Conservation (phyloP, 805 yeast genomes). For the Candida pini region DNA sequence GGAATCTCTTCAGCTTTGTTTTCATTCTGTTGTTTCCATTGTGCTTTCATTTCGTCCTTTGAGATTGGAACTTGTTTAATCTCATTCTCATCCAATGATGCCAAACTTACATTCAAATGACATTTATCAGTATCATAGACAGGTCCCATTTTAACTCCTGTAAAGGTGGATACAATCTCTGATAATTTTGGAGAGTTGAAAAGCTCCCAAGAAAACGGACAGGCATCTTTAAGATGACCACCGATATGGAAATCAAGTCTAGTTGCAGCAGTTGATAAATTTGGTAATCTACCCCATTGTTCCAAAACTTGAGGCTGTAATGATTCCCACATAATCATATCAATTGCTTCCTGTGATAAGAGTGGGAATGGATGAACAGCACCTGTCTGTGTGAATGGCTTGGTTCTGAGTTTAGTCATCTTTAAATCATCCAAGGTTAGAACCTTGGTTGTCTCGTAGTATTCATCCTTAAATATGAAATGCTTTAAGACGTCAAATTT, state of each 20-base stretch:
- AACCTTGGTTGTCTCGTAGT: conserved; percentile 29
- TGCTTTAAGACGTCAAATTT: conserved; percentile 31
- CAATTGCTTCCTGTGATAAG: conserved; percentile 49
- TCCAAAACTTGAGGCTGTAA: conserved; percentile 35
- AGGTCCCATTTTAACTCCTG: conserved; percentile 40
- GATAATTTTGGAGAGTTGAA: conserved; percentile 45
- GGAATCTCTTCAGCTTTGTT: conserved; percentile 30
- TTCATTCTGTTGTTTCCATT: conserved; percentile 7
- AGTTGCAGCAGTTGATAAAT: conserved; percentile 19
- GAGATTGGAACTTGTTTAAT: conserved; percentile 4
- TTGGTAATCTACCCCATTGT: conserved; percentile 34
- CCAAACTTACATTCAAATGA: conserved; percentile 39
- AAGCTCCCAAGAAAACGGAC: conserved; percentile 41
- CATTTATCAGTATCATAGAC: conserved; percentile 46
- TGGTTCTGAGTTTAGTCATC: conserved; percentile 22
- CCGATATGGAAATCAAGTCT: conserved; percentile 37
- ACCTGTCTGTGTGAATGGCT: conserved; percentile 25
- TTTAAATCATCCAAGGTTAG: conserved; percentile 30
- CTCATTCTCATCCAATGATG: conserved; percentile 9
- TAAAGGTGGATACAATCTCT: conserved; percentile 41
- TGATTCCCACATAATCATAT: conserved; percentile 46
- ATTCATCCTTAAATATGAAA: conserved; percentile 29
- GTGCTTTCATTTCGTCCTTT: conserved; percentile 7
- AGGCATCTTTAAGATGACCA: conserved; percentile 34
- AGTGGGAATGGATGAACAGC: conserved; percentile 51